phyloP scores from a whole-genome alignment of 371 early-diverging fungal species.

The Apophysomyces ossiformis region DNA sequence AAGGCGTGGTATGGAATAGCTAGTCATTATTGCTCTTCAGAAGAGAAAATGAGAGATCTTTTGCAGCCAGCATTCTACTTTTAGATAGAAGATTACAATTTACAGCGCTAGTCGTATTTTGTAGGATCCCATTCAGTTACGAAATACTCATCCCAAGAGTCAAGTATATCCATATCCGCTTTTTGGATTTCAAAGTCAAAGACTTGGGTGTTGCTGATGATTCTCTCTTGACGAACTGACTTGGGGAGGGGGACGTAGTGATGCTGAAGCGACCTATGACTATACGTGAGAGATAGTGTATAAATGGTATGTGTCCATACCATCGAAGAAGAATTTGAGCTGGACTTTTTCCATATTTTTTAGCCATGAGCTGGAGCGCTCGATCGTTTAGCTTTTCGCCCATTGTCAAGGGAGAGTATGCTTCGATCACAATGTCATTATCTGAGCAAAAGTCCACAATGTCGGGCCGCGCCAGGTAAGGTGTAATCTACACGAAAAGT shows the following conservation, averaged over 20 bases:
- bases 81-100: too few relatives aligned
- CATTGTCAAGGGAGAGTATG: conserved; percentile 61
- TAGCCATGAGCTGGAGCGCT: conserved; percentile 46
- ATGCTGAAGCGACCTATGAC: conserved; percentile 44
- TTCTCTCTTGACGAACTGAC: conserved; percentile 47
- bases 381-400: conserved; percentile 54
- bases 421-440: conserved; percentile 56
- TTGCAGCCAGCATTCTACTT: too few relatives aligned
- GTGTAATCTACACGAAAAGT: conserved; percentile 24
- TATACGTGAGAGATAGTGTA: background rate
- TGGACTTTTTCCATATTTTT: conserved; percentile 45
- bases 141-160: conserved; percentile 42
- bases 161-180: conserved; percentile 55
- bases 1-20: too few relatives aligned
- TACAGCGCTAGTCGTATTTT: conserved; percentile 14
- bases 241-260: conserved; percentile 63
- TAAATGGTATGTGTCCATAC: conserved; percentile 13
- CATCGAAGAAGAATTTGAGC: conserved; percentile 50
- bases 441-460: conserved; percentile 49
- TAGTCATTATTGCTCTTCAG: too few relatives aligned
- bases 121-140: conserved; percentile 45
- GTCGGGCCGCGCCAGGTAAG: conserved; percentile 43
- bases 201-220: conserved; percentile 57
- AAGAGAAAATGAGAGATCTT: too few relatives aligned
- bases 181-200: conserved; percentile 59